These are phyloP conservation scores for Trichocomaceae sp. DNA, from an alignment of 2,329 filamentous ascomycete genomes.

Conservation along the genomic window DNA sequence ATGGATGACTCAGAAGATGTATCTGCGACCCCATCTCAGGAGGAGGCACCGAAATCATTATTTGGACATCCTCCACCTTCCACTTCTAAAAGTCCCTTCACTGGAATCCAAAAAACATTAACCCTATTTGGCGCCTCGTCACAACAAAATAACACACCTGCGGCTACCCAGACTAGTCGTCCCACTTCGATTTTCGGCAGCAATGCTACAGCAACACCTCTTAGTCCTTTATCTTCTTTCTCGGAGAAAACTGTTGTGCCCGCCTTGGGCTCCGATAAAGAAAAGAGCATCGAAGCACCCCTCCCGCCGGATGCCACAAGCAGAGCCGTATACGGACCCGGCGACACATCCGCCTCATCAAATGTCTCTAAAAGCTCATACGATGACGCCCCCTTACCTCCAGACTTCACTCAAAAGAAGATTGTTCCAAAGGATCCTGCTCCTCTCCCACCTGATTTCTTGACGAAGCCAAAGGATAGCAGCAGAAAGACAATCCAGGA, in stretches of 20 bases:
- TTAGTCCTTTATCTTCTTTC: slow-evolving; percentile 25
- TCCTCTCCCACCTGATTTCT: slow-evolving; percentile 22
- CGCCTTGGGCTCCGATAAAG: slow-evolving; percentile 27
- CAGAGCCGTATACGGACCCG: slow-evolving; percentile 39
- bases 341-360: slow-evolving; percentile 44
- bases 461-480: slow-evolving; percentile 14
- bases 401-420: slow-evolving; percentile 16
- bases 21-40: slow-evolving; percentile 13
- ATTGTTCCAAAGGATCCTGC: slow-evolving; percentile 11
- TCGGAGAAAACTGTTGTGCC: slow-evolving; percentile 28
- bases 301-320: slow-evolving; percentile 45
- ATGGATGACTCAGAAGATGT: slow-evolving; percentile 34
- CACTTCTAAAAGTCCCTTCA: slow-evolving; percentile 19
- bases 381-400: slow-evolving; percentile 36
- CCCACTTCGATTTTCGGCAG: slow-evolving; percentile 28
- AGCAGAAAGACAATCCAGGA: slow-evolving; percentile 4
- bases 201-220: slow-evolving; percentile 18
- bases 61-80: slow-evolving; percentile 22
- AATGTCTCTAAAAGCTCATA: slow-evolving; percentile 35
- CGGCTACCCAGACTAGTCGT: slow-evolving; percentile 24
- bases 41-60: slow-evolving; percentile 19
- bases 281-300: slow-evolving; percentile 31
- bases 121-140: slow-evolving; percentile 29
- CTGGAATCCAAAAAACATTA: slow-evolving; percentile 24
- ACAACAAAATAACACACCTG: slow-evolving; percentile 21